A percentile compares a stretch with the other conserved stretches of the same genome.
Evolutionary conservation across 1,284 basidiomycete species (phyloP).

Genomic region (Sporisorium iseilematis-ciliati): DNA sequence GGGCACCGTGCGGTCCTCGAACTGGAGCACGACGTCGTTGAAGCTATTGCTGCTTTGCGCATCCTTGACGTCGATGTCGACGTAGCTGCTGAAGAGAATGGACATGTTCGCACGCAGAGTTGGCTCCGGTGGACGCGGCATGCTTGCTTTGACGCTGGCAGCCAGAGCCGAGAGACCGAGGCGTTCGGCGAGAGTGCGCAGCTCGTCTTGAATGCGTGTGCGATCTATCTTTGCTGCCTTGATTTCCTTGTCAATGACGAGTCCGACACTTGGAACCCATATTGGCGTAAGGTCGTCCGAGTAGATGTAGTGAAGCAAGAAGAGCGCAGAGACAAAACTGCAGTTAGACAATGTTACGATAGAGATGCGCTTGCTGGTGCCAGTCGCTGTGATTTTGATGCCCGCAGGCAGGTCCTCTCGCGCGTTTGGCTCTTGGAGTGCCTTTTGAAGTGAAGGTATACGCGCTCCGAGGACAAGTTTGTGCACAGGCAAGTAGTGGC

Average conservation of each 20-base stretch:
- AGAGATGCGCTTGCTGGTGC: constrained; percentile 18
- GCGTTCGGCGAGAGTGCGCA: constrained; percentile 74
- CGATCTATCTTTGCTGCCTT: constrained; percentile 77
- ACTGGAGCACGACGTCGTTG: constrained; percentile 81
- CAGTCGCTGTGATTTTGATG: constrained; percentile 26
- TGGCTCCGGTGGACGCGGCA: constrained; percentile 70
- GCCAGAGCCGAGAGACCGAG: constrained; percentile 72
- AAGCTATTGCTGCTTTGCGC: constrained; percentile 26
- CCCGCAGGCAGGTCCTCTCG: constrained; percentile 28
- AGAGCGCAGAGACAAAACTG: constrained; percentile 78
- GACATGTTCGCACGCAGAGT: constrained; percentile 74
- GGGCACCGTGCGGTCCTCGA: constrained; percentile 79
- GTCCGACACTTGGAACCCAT: constrained; percentile 83
- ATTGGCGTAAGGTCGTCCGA: constrained; percentile 84
- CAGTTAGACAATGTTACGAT: constrained; percentile 71
- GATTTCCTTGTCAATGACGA: constrained; percentile 72
- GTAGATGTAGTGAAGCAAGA: constrained; percentile 88
- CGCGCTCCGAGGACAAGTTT: constrained; percentile 77
- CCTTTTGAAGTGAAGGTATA: constrained; percentile 72
- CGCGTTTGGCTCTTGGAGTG: constrained; percentile 23
- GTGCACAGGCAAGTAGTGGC: constrained; percentile 77
- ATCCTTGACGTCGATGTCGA: constrained; percentile 21
- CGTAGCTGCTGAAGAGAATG: constrained; percentile 71
- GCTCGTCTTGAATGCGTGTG: constrained; percentile 73
- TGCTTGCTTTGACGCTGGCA: constrained; percentile 70